Base-by-base conservation (phyloP, 2,329 filamentous ascomycete species). In the Tolypocladium capitatum region DNA sequence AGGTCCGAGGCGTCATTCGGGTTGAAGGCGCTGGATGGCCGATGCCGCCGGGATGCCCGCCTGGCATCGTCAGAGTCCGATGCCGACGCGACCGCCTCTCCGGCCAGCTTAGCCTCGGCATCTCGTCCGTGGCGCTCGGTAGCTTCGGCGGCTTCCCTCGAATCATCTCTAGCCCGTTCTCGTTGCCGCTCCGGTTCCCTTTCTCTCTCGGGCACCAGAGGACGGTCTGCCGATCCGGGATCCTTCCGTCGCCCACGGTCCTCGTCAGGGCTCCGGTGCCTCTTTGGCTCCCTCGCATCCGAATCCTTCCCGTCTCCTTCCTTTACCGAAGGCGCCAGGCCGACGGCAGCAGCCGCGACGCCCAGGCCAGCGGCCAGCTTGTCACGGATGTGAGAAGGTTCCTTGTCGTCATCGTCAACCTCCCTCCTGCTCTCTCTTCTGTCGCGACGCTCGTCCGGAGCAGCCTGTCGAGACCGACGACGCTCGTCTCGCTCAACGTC, bases 1-100 rank as follows among this genome's bases (percentile, higher is more conserved):
- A 80, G 53, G 16, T 72, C 71, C 30, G 66, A 67, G 3, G 73
- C 67, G 52, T 80, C 70, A 28, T 72, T 78, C 6, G 75, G 75
- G 49, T 76, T 66, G 51, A 80, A 80, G 2, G 63, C 64, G 38
- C 62, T 59, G 1, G 71, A 64, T 33, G 61, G 55, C 16, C 64
- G 65, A 24, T 57, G 57, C 7, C 68, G 66, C 38, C 72, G 67
- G 18, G 63, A 62, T 9, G 60, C 51, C 44, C 61, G 59, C 47
- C 65, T 67, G n/a, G 56, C 60, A 34, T 70, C 64, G 27, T 72
- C 68, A 0, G 72, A 73, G 48, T 65, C 61, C 4, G 72, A 60
- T 52, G 66, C 47, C 49, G 65, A 57, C 38, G 57, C 49, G 24
- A 56, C 50, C n/a, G 56, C 58, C 20, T 71, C 67, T 33, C 61